A percentile compares a stretch with the other conserved stretches of the same genome.
phyloP scores from a whole-genome alignment of 75 land plant species.

The Sequoiadendron giganteum region DNA sequence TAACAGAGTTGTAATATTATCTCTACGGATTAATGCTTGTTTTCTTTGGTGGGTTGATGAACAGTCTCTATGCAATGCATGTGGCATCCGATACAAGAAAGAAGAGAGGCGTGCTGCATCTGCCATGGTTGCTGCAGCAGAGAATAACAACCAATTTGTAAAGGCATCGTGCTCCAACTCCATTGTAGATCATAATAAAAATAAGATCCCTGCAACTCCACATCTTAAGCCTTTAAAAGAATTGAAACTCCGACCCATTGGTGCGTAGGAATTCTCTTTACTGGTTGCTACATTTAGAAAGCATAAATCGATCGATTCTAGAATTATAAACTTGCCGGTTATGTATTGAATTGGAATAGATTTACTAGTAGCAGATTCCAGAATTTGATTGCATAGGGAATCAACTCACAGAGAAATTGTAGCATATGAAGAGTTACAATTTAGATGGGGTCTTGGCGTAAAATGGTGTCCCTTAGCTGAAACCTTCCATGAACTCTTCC shows the following conservation, averaged over 20 bases:
- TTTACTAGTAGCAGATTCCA: too few relatives aligned
- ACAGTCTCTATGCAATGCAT: constrained; percentile 91
- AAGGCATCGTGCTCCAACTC: background rate
- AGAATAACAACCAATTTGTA: background rate
- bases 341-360: too few relatives aligned
- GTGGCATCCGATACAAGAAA: constrained; percentile 91
- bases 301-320: background rate
- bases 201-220: background rate
- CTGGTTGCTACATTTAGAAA: background rate
- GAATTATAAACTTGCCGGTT: too few relatives aligned
- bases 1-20: background rate
- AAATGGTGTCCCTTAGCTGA: too few relatives aligned
- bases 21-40: background rate
- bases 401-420: too few relatives aligned
- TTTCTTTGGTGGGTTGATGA: background rate
- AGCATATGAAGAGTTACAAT: too few relatives aligned
- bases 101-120: constrained; percentile 62
- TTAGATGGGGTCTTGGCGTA: too few relatives aligned
- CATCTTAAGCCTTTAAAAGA: background rate
- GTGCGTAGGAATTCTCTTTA: background rate
- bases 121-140: background rate
- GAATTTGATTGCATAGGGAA: too few relatives aligned
- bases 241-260: background rate
- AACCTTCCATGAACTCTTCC: too few relatives aligned
- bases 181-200: background rate